Base-by-base conservation (phyloP, 768 basidiomycete species). In the Russula abietina region DNA sequence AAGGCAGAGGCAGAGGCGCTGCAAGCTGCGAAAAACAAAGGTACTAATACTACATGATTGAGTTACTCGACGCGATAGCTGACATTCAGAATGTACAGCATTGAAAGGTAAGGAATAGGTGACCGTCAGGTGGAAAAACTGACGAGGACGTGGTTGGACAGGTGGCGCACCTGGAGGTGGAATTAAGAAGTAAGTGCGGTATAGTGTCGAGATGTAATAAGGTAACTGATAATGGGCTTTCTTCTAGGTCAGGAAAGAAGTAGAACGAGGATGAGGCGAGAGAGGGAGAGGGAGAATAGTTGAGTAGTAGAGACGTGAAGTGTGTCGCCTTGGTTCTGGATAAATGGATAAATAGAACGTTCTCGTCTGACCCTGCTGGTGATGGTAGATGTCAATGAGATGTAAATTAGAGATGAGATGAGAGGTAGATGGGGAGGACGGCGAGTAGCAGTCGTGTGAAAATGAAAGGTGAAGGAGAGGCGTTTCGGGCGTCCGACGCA, bases 171-270 rank as follows among this genome's bases (percentile, higher is more conserved):
- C 85, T 57, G 84, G 83, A 56, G 84, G 82, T 49, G 89, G 91
- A 28, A 91, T 93, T 80, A 92, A 93, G 83, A 93, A 93, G 91
- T 91, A 75, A 69, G 87, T 10, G 33, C 48, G 49, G 51, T 49
- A 60, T 36, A 30, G 61, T 60, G 53, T 7, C 26, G 38, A 14
- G 19, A 12, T 9, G n/a, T 16, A 22, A 39, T 4, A 24, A 39
- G n/a, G 12, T 16, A 52, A 11, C 59, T 66, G 3, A 61, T 39
- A 8, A 51, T 3, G 49, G 10, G 30, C 52, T 32, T n/a, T n/a
- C n/a, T n/a, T 30, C 36, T 69, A 88, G 87, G 73, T 88, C 86
- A 39, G 84, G 84, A 52, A 88, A 88, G 83, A 88, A 88, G 73
- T 88, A 79, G 73, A 2, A 28, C 33, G 14, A 36, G 33, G 46